These are phyloP conservation scores for Gentiana dahurica DNA, from an alignment of 257 asterid genomes.

Conservation along the genomic window DNA sequence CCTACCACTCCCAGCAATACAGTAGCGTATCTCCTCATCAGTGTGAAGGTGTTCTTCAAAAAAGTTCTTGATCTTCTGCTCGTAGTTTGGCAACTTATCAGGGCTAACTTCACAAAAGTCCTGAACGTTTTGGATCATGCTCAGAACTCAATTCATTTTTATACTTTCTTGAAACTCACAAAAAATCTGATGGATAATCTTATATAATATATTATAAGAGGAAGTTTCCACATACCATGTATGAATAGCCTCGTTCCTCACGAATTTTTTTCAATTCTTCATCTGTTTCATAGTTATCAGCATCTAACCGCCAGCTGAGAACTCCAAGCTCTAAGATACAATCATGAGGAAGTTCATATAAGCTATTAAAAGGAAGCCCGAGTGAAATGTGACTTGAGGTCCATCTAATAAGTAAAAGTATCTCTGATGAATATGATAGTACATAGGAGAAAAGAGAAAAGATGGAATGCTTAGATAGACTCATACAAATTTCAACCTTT, in stretches of 20 bases:
- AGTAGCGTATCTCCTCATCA: slow-evolving; percentile 90
- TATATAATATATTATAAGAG: not conserved
- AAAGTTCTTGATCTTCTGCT: slow-evolving; percentile 72
- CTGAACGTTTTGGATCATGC: slow-evolving; percentile 19
- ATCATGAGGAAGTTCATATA: not conserved
- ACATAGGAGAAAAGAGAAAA: not conserved
- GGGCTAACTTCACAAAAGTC: slow-evolving; percentile 91
- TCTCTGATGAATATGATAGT: no score
- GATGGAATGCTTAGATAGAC: not conserved
- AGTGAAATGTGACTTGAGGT: no score
- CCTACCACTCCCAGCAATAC: slow-evolving; percentile 90
- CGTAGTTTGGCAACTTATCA: slow-evolving; percentile 75
- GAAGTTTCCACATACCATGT: slow-evolving; percentile 40
- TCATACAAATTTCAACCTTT: not conserved
- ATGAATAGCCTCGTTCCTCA: slow-evolving; percentile 73
- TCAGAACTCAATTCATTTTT: not conserved
- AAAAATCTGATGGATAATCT: not conserved
- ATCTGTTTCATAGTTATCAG: slow-evolving; percentile 84
- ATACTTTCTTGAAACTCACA: not conserved
- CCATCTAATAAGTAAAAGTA: no score
- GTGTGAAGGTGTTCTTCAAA: slow-evolving; percentile 92
- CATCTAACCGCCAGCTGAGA: slow-evolving; percentile 89
- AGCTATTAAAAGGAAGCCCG: no score
- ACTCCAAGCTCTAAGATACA: slow-evolving; percentile 69
- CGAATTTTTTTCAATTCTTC: slow-evolving; percentile 84